Conservation (phyloP, 1,284 basidiomycete genomes). For the Sutorius eximius region DNA sequence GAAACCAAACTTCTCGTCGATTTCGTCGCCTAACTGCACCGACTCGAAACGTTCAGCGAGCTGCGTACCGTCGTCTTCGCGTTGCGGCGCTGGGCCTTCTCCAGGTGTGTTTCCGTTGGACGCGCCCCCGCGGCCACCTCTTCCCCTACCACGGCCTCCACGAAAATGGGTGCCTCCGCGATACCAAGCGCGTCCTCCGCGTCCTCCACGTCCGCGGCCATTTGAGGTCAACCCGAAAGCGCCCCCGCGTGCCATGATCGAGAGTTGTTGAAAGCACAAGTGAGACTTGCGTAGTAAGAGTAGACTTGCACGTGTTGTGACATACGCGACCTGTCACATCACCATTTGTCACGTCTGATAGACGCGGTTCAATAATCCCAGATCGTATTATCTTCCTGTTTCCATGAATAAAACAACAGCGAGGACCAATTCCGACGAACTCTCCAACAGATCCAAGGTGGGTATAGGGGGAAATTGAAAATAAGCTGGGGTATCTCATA, state of each 20-base stretch:
- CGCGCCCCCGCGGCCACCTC: slow-evolving; percentile 55
- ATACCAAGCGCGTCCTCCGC: slow-evolving; percentile 48
- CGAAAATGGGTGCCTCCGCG: slow-evolving; percentile 43
- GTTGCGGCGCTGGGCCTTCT: slow-evolving; percentile 53
- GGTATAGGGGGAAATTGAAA: slow-evolving; percentile 12
- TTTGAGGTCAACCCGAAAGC: slow-evolving; percentile 35
- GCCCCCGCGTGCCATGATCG: slow-evolving; percentile 35
- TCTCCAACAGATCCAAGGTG: neutral
- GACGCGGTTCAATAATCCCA: too few species aligned
- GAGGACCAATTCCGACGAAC: neutral
- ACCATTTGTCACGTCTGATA: neutral
- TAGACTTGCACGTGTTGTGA: slow-evolving; percentile 27
- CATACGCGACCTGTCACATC: slow-evolving; percentile 27
- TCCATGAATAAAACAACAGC: neutral
- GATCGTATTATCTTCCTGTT: neutral
- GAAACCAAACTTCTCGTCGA: slow-evolving; percentile 95
- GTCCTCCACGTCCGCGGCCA: slow-evolving; percentile 42
- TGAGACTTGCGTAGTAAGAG: neutral
- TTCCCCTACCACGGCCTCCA: slow-evolving; percentile 40
- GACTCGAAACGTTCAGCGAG: slow-evolving; percentile 83
- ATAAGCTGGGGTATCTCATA: slow-evolving; percentile 24
- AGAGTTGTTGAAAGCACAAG: neutral
- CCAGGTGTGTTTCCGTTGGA: slow-evolving; percentile 42
- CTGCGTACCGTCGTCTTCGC: slow-evolving; percentile 86
- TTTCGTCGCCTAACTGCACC: slow-evolving; percentile 74